These are phyloP conservation scores for Vanderwaltozyma verrucispora DNA, from an alignment of 805 yeast genomes.

Conservation along the genomic window DNA sequence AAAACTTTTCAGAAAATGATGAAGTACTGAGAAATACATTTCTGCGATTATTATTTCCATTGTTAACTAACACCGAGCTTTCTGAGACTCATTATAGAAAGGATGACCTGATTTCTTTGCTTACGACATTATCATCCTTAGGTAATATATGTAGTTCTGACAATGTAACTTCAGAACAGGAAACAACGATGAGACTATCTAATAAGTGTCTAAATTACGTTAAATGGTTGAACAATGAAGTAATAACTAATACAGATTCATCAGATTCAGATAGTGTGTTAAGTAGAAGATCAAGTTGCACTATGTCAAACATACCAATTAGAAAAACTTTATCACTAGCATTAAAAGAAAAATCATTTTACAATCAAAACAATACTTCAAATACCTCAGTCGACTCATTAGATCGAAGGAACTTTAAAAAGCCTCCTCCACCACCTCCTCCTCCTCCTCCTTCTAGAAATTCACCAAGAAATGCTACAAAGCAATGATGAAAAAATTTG, in stretches of 20 bases:
- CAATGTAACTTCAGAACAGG: conserved; percentile 17
- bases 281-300: conserved; percentile 1
- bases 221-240: conserved; percentile 25
- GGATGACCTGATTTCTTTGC: conserved; percentile 40
- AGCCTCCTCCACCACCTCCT: conserved; percentile 29
- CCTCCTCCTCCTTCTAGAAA: conserved; percentile 31
- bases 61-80: conserved; percentile 57
- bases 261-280: conserved; percentile 4
- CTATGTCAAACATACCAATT: conserved; percentile 3
- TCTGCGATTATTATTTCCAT: conserved; percentile 62
- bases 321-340: conserved; percentile 1
- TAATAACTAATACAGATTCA: conserved; percentile 3
- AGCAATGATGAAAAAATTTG: neutral
- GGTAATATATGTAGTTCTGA: conserved; percentile 20
- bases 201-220: conserved; percentile 27
- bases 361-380: conserved; percentile 8
- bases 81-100: conserved; percentile 46
- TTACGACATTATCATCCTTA: conserved; percentile 34
- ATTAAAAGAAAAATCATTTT: conserved; percentile 3
- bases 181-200: conserved; percentile 35
- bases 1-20: conserved; percentile 52
- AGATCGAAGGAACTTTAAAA: conserved; percentile 25
- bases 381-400: conserved; percentile 29
- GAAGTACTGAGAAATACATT: conserved; percentile 57
- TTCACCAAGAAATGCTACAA: neutral